phyloP scores from a whole-genome alignment of 139 green algal species.

The Yamagishiella unicocca region DNA sequence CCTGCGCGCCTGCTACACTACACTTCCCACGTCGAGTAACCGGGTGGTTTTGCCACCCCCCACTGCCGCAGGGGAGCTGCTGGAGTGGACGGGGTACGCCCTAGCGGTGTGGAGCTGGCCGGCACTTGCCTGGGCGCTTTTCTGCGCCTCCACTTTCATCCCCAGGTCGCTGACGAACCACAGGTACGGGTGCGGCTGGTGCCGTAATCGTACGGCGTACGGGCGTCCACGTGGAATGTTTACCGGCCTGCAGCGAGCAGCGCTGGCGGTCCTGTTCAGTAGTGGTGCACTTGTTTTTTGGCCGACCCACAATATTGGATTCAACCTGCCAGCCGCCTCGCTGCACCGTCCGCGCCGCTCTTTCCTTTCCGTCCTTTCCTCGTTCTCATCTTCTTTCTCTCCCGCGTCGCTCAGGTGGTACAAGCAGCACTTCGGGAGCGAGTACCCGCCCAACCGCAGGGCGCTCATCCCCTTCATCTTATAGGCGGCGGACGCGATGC shows the following conservation, averaged over 20 bases:
- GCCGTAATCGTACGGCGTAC: no score
- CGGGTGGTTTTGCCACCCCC: no score
- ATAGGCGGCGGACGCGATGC: not conserved
- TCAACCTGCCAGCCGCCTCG: no score
- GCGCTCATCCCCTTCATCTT: constrained; percentile 41
- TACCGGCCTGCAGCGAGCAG: no score
- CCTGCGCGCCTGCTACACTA: no score
- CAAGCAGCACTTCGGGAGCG: not conserved
- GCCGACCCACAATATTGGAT: no score
- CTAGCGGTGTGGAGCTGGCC: constrained; percentile 36
- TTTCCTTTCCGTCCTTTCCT: no score
- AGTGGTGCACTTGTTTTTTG: no score
- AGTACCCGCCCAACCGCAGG: constrained; percentile 14
- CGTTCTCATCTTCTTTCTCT: not conserved
- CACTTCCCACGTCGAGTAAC: no score
- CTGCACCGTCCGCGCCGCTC: no score
- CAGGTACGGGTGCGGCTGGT: not conserved
- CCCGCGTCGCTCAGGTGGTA: constrained; percentile 22
- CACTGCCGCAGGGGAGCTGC: constrained; percentile 32
- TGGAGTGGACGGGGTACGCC: constrained; percentile 45
- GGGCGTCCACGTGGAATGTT: no score
- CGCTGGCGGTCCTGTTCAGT: no score
- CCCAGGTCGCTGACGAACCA: constrained; percentile 29
- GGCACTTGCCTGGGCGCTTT: constrained; percentile 27
- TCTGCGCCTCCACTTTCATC: constrained; percentile 39